These are phyloP conservation scores for Platanthera guangdongensis DNA, from an alignment of 106 monocot genomes.

Conservation along the genomic window DNA sequence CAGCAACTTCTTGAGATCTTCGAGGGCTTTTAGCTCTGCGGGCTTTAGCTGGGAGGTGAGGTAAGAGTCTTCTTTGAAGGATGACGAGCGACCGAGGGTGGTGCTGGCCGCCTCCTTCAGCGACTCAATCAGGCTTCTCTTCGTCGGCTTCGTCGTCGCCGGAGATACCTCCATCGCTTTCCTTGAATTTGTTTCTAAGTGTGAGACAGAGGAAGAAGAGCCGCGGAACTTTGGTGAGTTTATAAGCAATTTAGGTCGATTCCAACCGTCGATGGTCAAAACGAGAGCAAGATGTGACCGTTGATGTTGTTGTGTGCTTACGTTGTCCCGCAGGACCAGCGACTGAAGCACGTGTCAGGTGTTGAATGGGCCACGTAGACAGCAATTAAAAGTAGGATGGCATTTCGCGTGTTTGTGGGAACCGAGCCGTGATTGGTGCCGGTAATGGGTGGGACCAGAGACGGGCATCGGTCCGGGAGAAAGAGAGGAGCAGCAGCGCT, in stretches of 20 bases:
- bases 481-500: too few relatives aligned
- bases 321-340: not conserved
- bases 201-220: not conserved
- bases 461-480: too few relatives aligned
- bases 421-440: too few relatives aligned
- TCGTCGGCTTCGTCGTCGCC: slow-evolving; percentile 13
- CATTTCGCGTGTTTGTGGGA: too few relatives aligned
- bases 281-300: not conserved
- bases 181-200: not conserved
- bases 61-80: slow-evolving; percentile 84
- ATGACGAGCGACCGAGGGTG: slow-evolving; percentile 30
- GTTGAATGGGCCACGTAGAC: too few relatives aligned
- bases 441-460: too few relatives aligned
- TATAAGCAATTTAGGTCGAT: not conserved
- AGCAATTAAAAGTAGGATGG: too few relatives aligned
- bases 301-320: not conserved
- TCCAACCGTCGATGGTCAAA: not conserved
- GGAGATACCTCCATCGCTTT: not conserved
- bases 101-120: slow-evolving; percentile 36
- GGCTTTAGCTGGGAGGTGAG: slow-evolving; percentile 30
- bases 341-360: not conserved
- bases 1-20: slow-evolving; percentile 33
- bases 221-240: not conserved
- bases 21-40: slow-evolving; percentile 30
- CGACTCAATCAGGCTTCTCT: slow-evolving; percentile 30